Evolutionary conservation across 129 eudicot species (phyloP), one percentile per base, ranked within the genome.

Genomic region (Smallanthus sonchifolius): DNA sequence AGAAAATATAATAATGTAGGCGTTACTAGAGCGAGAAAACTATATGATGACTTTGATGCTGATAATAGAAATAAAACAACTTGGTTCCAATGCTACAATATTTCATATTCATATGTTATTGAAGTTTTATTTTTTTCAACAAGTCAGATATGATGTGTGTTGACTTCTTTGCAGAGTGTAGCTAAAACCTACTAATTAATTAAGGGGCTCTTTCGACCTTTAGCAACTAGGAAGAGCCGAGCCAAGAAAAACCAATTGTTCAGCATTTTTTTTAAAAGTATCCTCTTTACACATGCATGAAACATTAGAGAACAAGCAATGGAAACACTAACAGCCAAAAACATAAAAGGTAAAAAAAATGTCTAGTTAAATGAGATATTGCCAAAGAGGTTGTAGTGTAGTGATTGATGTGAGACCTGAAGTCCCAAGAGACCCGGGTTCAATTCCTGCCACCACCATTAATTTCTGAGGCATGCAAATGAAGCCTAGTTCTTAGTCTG

Each of bases 161-260:
- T 57, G 64, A 24, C n/a, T 57, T 57, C 15, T 0, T 49, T 57
- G 64, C 15, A 28, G 36, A 11, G 5, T 60, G 19, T 30, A 32
- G 38, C 8, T 30, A 60, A 60, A 60, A 30, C 15, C 35, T 10
- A 60, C 40, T 16, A 60, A 24, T 60, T 60, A 16, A 42, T 19
- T 43, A 17, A 67, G 35, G 9, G 38, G 10, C 37, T n/a, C 72
- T 3, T 67, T 42, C 72, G 72, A 42, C 72, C 72, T 67, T 67
- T 67, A 67, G 72, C 35, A 67, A 67, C 16, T 6, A 20, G 16
- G 38, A 39, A 67, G 37, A 43, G 72, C 7, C 72, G 4, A 43
- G 19, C 16, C 5, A 42, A 16, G 19, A 67, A 67, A 6, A 30
- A 13, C 17, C 39, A 60, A 24, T 44, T 24, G 30, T 24, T 24